Evolutionary conservation across 2,329 filamentous ascomycete genomes (phyloP).

Genomic region (Cladosporium sp.): DNA sequence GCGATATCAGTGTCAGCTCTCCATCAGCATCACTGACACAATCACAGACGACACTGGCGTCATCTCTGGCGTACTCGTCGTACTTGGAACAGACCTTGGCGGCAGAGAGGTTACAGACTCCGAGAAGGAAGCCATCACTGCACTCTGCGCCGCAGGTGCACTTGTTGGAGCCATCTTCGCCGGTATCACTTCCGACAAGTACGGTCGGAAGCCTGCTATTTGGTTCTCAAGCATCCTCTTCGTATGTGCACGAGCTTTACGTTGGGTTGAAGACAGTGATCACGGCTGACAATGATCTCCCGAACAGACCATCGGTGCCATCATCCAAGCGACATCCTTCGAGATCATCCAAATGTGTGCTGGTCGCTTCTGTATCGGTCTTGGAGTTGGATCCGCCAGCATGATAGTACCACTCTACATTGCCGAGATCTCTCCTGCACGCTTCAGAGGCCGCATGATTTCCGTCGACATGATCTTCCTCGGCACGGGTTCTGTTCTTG

Average conservation of each 20-base stretch:
- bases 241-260: conserved; percentile 30
- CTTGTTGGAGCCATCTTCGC: conserved; percentile 13
- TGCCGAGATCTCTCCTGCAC: conserved; percentile 74
- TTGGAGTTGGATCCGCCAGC: conserved; percentile 66
- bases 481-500: conserved; percentile 82
- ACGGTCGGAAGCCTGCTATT: conserved; percentile 59
- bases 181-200: conserved; percentile 14
- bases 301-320: conserved; percentile 36
- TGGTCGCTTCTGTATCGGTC: conserved; percentile 64
- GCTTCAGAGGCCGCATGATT: conserved; percentile 72
- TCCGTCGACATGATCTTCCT: conserved; percentile 80
- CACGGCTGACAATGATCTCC: not conserved
- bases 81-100: not conserved
- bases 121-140: conserved; percentile 16
- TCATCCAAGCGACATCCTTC: conserved; percentile 56
- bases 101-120: conserved; percentile 7
- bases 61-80: conserved; percentile 18
- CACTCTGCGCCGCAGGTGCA: conserved; percentile 14
- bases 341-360: conserved; percentile 61
- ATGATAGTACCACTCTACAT: conserved; percentile 60
- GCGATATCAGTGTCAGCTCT: too few relatives aligned
- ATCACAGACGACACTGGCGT: conserved; percentile 15
- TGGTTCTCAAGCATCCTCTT: conserved; percentile 65
- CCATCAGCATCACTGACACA: not conserved
- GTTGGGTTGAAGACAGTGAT: not conserved